phyloP scores from a whole-genome alignment of 2,329 filamentous ascomycete species.

The Calonectria pteridis region DNA sequence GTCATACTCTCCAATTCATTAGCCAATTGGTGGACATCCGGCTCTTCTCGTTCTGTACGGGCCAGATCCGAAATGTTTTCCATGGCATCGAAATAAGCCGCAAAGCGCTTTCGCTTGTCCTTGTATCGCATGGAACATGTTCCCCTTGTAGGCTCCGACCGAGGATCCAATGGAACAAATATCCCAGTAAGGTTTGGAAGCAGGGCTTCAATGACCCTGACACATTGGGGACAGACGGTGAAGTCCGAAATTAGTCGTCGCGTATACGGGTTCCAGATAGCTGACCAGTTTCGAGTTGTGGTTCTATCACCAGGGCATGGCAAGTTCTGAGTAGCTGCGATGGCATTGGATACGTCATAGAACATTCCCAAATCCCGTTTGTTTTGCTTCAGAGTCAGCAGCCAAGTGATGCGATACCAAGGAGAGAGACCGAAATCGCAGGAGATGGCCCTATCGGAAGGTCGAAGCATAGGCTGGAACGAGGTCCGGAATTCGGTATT shows the following conservation, averaged over 20 bases:
- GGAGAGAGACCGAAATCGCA: slow-evolving; percentile 84
- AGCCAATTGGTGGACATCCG: slow-evolving; percentile 73
- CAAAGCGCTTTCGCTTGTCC: slow-evolving; percentile 65
- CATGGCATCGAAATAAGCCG: slow-evolving; percentile 71
- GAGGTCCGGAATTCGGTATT: slow-evolving; percentile 75
- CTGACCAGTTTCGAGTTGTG: slow-evolving; percentile 77
- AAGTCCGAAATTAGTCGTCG: slow-evolving; percentile 77
- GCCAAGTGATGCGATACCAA: slow-evolving; percentile 89
- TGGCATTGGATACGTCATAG: slow-evolving; percentile 74
- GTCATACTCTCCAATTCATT: slow-evolving; percentile 72
- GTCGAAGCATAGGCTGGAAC: slow-evolving; percentile 71
- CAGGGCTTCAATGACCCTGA: slow-evolving; percentile 77
- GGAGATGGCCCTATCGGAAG: slow-evolving; percentile 68
- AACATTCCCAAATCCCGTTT: slow-evolving; percentile 76
- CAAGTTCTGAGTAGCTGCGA: slow-evolving; percentile 59
- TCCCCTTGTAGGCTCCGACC: slow-evolving; percentile 60
- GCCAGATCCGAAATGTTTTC: slow-evolving; percentile 68
- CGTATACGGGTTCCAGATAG: slow-evolving; percentile 76
- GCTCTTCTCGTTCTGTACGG: slow-evolving; percentile 56
- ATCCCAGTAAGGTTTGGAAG: slow-evolving; percentile 79
- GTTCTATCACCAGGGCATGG: slow-evolving; percentile 70
- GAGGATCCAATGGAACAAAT: slow-evolving; percentile 68
- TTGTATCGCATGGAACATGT: slow-evolving; percentile 78
- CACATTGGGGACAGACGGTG: slow-evolving; percentile 80
- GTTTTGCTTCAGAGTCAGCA: slow-evolving; percentile 80